Conservation (phyloP, 768 basidiomycete species). For the Pulveroboletus sp. region DNA sequence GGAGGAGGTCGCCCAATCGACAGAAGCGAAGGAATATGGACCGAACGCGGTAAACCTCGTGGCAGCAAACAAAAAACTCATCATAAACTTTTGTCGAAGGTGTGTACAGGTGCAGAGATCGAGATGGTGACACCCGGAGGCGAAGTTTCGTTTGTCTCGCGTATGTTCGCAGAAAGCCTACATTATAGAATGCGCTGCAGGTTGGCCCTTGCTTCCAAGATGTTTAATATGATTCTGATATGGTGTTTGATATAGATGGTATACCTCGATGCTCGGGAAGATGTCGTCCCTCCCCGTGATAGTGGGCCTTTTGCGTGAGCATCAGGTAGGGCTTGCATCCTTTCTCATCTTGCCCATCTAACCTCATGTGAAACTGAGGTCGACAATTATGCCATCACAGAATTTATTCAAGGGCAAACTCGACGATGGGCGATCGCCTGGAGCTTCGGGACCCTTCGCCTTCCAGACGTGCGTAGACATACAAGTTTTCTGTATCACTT, state of each 20-base stretch:
- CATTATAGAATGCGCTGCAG: conserved; percentile 46
- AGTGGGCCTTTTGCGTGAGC: conserved; percentile 46
- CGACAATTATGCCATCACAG: conserved; percentile 79
- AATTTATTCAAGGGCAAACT: conserved; percentile 83
- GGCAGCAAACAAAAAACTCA: neutral
- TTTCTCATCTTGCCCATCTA: neutral
- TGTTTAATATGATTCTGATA: neutral
- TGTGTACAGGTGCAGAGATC: conserved; percentile 78
- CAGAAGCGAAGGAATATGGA: conserved; percentile 55
- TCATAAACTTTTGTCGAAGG: conserved; percentile 37
- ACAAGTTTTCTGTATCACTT: conserved; percentile 5
- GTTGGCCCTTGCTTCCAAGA: conserved; percentile 32
- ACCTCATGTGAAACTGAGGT: conserved; percentile 44
- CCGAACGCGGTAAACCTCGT: conserved; percentile 62
- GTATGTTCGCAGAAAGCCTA: conserved; percentile 75
- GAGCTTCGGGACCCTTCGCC: conserved; percentile 60
- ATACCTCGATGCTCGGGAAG: conserved; percentile 89
- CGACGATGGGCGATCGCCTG: conserved; percentile 91
- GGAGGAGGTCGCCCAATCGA: conserved; percentile 59
- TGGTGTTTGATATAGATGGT: conserved; percentile 53
- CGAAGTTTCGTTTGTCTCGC: conserved; percentile 69
- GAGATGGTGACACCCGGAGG: conserved; percentile 93
- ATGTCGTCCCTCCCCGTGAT: conserved; percentile 65
- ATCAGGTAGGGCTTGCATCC: conserved; percentile 34
- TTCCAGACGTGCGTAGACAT: conserved; percentile 68